A percentile compares a stretch with the other conserved stretches of the same genome.
phyloP scores from a whole-genome alignment of 164 flowering plant genomes.

The Akebia trifoliata region DNA sequence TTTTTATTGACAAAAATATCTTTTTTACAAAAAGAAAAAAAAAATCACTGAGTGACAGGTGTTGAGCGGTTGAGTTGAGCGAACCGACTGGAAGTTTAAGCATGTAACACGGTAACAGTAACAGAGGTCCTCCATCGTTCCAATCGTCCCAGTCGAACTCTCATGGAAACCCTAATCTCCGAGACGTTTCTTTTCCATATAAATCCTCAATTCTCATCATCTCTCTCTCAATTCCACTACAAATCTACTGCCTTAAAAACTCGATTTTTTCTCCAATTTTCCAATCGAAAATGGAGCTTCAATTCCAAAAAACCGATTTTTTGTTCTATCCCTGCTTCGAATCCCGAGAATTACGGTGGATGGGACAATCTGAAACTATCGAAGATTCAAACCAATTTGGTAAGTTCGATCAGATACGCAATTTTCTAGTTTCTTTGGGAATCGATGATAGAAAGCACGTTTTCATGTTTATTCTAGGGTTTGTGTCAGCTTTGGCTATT shows the following conservation, averaged over 20 bases:
- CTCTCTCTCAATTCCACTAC: slow-evolving; percentile 14
- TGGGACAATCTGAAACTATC: slow-evolving; percentile 55
- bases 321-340: slow-evolving; percentile 23
- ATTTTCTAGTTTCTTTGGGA: slow-evolving; percentile 49
- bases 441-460: slow-evolving; percentile 55
- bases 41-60: no score
- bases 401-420: slow-evolving; percentile 48
- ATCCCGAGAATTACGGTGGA: slow-evolving; percentile 45
- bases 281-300: slow-evolving; percentile 16
- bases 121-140: not conserved
- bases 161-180: slow-evolving; percentile 14
- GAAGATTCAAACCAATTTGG: slow-evolving; percentile 27
- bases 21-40: not conserved
- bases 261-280: slow-evolving; percentile 15
- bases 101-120: not conserved
- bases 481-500: slow-evolving; percentile 63
- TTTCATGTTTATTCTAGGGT: slow-evolving; percentile 57
- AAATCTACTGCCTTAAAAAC: slow-evolving; percentile 17
- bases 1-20: not conserved
- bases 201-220: slow-evolving; percentile 9
- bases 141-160: not conserved
- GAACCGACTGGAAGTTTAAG: not conserved
- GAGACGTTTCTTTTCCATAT: not conserved
- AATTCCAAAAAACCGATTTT: slow-evolving; percentile 11
- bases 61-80: not conserved